These are phyloP conservation scores for Camellia lanceoleosa DNA, from an alignment of 148 eudicot species.

Conservation along the genomic window DNA sequence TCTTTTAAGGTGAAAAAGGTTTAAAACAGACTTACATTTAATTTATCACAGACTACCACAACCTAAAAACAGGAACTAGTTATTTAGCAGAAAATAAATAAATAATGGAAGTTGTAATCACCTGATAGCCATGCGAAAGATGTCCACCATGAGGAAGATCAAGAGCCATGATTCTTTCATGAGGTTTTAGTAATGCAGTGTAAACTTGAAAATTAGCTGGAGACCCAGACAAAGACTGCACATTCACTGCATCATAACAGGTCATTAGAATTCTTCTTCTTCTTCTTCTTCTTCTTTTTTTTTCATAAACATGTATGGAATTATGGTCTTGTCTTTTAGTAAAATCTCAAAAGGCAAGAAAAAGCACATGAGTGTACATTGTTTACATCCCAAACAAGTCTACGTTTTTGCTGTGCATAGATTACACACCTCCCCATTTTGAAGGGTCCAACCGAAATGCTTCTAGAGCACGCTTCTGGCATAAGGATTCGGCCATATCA, in stretches of 20 bases:
- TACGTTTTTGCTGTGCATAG: background rate
- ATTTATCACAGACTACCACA: background rate
- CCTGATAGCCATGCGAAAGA: conserved; percentile 99
- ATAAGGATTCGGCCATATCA: conserved; percentile 95
- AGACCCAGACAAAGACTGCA: conserved; percentile 96
- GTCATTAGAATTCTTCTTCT: background rate
- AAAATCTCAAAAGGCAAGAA: background rate
- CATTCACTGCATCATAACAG: conserved; percentile 67
- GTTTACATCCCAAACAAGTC: background rate
- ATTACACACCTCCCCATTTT: conserved; percentile 89
- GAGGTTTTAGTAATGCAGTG: conserved; percentile 93
- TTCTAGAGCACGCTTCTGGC: conserved; percentile 98
- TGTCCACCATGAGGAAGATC: conserved; percentile 99
- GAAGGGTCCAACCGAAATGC: conserved; percentile 97
- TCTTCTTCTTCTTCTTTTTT: background rate
- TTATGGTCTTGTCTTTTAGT: background rate
- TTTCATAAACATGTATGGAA: background rate
- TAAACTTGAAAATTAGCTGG: conserved; percentile 96
- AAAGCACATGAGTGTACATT: background rate
- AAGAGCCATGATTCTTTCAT: conserved; percentile 99
- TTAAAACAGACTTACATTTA: background rate
- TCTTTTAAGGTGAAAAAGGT: background rate
- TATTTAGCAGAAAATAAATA: background rate
- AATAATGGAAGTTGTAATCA: conserved; percentile 19
- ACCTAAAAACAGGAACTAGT: background rate